Conservation (phyloP, 345 rosid species). For the Orychophragmus violaceus region DNA sequence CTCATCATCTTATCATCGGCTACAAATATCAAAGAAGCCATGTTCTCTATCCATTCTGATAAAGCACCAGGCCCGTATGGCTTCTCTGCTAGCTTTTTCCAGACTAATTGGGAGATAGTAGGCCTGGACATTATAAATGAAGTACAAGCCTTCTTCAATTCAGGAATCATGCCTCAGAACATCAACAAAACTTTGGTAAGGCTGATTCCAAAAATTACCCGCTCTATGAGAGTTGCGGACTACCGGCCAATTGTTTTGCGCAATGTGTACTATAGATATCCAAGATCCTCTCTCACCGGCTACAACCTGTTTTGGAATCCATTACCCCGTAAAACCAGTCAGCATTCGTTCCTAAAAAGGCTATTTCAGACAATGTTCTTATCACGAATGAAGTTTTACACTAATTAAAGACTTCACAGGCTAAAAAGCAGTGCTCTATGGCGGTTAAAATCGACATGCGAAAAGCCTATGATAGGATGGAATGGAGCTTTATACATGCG, state of each 20-base stretch:
- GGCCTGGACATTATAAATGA: not conserved
- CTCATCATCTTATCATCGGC: too few relatives aligned
- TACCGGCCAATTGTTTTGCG: not conserved
- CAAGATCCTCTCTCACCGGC: not conserved
- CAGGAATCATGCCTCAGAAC: not conserved
- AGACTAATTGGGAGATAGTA: not conserved
- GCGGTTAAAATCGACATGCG: too few relatives aligned
- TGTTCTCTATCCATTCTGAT: not conserved
- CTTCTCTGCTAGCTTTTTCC: not conserved
- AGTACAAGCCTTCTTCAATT: not conserved
- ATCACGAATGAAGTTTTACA: too few relatives aligned
- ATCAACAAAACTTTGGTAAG: not conserved
- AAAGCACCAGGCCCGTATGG: not conserved
- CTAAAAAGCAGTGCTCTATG: too few relatives aligned
- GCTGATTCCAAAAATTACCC: not conserved
- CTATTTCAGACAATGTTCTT: too few relatives aligned
- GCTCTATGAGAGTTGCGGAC: not conserved
- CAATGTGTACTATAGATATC: not conserved
- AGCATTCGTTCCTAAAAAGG: too few relatives aligned
- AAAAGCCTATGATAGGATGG: too few relatives aligned
- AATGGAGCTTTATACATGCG: too few relatives aligned
- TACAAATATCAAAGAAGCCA: not conserved
- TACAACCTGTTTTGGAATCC: not conserved
- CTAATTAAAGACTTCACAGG: too few relatives aligned
- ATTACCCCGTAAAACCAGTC: too few relatives aligned